Evolutionary conservation across 164 flowering plant genomes (phyloP), one percentile per base, ranked within the genome.

Genomic region (Sedum album): DNA sequence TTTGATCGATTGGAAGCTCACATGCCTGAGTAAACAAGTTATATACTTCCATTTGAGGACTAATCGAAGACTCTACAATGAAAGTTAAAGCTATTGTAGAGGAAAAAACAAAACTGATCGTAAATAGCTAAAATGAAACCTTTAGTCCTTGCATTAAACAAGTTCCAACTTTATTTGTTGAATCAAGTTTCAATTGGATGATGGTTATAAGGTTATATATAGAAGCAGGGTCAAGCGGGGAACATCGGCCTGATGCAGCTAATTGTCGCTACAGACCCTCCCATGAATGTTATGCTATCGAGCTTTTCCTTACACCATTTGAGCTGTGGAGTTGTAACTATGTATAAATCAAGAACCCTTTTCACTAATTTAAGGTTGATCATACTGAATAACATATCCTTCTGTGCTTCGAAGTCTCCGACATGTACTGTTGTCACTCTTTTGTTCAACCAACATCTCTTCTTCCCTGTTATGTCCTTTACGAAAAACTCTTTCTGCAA

Each of bases 291-390:
- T 6, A 81, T 71, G 71, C 51, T 68, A 39, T 68, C 61, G 1
- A 85, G 82, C 82, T 82, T 85, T 10, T 78, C 60, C 68, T 77
- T 81, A 66, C 89, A 82, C 89, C 89, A 85, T 20, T 72, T 73
- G 66, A 85, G 82, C 41, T 85, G 85, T 35, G 78, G 67, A 63
- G 82, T 68, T 14, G 85, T 78, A 31, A 85, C 70, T 18, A 69
- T 13, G 30, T 82, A 66, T 84, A 85, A 76, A 49, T 78, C 73
- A 6, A 83, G 78, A 60, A 82, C 81, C 53, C 79, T 83, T 38
- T 73, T 61, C 3, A 81, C 79, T 41, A 85, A 74, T 64, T 77
- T 81, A 74, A 85, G 51, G 66, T 85, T 85, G 33, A 83, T 82
- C 78, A 73, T 67, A 28, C 80, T 65, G 62, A 75, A 77, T 18